These are phyloP conservation scores for Aaosphaeria pasadenensis DNA, from an alignment of 2,329 filamentous ascomycete species.

Conservation along the genomic window DNA sequence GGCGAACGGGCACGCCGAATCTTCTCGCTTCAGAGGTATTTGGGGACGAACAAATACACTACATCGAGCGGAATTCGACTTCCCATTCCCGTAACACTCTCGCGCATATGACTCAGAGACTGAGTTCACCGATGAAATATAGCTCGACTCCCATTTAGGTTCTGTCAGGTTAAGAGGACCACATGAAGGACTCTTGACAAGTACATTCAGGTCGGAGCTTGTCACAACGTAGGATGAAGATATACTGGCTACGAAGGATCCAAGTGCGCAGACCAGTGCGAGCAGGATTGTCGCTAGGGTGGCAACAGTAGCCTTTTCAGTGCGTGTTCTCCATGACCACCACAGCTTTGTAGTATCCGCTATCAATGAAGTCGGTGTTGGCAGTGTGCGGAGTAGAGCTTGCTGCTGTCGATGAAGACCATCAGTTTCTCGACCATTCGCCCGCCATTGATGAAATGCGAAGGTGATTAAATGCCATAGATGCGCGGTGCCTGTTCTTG, in stretches of 20 bases:
- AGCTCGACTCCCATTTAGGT: not conserved
- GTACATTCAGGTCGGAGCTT: not conserved
- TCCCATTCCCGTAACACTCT: not conserved
- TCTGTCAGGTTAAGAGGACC: not conserved
- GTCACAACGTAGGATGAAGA: not conserved
- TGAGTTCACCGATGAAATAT: not conserved
- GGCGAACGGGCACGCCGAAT: constrained; percentile 12
- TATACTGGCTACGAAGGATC: not conserved
- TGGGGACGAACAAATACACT: not conserved
- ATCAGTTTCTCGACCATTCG: constrained; percentile 4
- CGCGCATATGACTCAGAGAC: not conserved
- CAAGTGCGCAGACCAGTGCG: not conserved
- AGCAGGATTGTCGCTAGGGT: not conserved
- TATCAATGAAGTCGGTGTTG: constrained; percentile 7
- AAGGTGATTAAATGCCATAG: not conserved
- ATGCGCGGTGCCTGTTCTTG: not conserved
- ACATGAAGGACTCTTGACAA: not conserved
- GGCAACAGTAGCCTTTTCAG: constrained; percentile 4
- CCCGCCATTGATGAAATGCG: not conserved
- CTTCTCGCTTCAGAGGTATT: not conserved
- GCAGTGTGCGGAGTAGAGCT: constrained; percentile 8
- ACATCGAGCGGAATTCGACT: not conserved
- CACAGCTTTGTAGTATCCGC: constrained; percentile 9
- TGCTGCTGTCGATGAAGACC: constrained; percentile 13
- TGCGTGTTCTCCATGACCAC: constrained; percentile 8